Percentiles rank a stretch among this genome's conserved stretches.
Conservation (phyloP, 176 grass and related monocot genomes). For the Oryza brachyantha region DNA sequence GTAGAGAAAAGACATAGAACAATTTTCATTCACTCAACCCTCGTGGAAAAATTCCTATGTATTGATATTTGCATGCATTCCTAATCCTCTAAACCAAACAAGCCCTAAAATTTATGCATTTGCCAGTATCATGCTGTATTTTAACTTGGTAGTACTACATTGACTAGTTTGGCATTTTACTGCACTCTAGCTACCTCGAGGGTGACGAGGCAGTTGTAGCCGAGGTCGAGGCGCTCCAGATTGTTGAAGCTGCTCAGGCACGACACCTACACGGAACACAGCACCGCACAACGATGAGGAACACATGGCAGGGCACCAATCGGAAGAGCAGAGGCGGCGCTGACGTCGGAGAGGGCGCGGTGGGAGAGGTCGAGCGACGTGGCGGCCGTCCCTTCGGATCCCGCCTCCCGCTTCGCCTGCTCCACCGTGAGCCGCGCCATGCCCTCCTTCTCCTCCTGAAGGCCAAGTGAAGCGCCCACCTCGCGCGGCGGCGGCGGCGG, state of each 20-base stretch:
- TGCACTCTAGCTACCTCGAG: conserved; percentile 52
- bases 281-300: conserved; percentile 5
- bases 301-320: background rate
- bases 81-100: too few species aligned
- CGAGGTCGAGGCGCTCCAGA: conserved; percentile 87
- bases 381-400: conserved; percentile 8
- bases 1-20: too few species aligned
- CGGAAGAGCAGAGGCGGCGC: background rate
- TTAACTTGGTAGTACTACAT: too few species aligned
- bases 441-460: background rate
- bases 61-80: too few species aligned
- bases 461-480: too few species aligned
- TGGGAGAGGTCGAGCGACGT: conserved; percentile 67
- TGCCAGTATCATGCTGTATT: too few species aligned
- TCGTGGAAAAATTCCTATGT: too few species aligned
- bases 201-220: conserved; percentile 78
- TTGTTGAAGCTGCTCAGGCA: conserved; percentile 62
- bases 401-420: conserved; percentile 60
- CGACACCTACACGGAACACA: conserved; percentile 53
- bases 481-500: too few species aligned
- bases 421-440: conserved; percentile 77
- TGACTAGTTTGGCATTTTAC: background rate
- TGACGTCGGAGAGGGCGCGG: conserved; percentile 64
- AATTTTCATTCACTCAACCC: too few species aligned
- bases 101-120: too few species aligned